phyloP scores from a whole-genome alignment of 116 monocot species.

The Posidonia oceanica region DNA sequence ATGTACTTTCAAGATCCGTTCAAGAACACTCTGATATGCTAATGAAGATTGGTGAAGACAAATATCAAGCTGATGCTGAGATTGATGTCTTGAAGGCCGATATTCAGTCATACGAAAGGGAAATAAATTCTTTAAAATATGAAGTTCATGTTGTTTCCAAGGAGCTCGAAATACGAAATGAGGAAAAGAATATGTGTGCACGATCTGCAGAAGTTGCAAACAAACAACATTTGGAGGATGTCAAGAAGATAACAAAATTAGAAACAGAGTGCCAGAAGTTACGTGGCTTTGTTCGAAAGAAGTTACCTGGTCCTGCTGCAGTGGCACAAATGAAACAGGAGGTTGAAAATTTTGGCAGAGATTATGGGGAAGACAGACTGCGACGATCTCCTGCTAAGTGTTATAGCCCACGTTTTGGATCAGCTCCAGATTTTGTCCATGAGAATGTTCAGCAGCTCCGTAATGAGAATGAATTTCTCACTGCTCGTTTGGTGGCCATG shows the following conservation, averaged over 20 bases:
- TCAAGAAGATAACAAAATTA: constrained; percentile 67
- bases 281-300: constrained; percentile 69
- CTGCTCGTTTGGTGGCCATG: constrained; percentile 40
- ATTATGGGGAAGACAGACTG: constrained; percentile 33
- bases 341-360: constrained; percentile 51
- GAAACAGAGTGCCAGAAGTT: constrained; percentile 82
- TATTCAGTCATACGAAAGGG: constrained; percentile 52
- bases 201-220: constrained; percentile 58
- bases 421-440: constrained; percentile 24
- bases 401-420: constrained; percentile 22
- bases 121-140: constrained; percentile 57
- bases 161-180: constrained; percentile 72
- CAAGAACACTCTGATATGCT: constrained; percentile 46
- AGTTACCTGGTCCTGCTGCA: constrained; percentile 77
- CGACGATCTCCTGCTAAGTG: constrained; percentile 30
- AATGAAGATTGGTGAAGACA: constrained; percentile 58
- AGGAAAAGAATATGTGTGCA: constrained; percentile 74
- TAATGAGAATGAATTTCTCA: constrained; percentile 72
- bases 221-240: constrained; percentile 62
- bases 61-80: constrained; percentile 55
- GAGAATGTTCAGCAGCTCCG: constrained; percentile 51
- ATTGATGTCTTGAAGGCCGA: constrained; percentile 54
- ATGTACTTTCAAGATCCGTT: constrained; percentile 46
- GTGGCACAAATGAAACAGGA: constrained; percentile 81
- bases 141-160: constrained; percentile 61